phyloP scores from a whole-genome alignment of 2,329 filamentous ascomycete genomes.

The Aspergillus chevalieri region DNA sequence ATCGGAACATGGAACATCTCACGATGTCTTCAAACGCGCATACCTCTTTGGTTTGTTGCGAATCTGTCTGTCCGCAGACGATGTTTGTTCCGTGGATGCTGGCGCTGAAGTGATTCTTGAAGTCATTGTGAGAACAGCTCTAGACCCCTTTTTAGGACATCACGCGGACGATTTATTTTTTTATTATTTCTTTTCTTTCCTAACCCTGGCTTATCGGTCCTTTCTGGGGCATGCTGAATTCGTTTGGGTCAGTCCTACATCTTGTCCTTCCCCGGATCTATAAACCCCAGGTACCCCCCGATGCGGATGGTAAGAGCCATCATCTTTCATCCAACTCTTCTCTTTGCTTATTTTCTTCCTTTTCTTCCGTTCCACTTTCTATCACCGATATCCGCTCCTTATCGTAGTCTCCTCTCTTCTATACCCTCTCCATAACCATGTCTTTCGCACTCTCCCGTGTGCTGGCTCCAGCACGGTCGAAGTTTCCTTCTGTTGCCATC shows the following conservation, averaged over 20 bases:
- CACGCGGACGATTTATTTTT: slow-evolving; percentile 19
- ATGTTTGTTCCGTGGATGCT: slow-evolving; percentile 19
- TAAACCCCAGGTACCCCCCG: slow-evolving; percentile 13
- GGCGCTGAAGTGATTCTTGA: slow-evolving; percentile 12
- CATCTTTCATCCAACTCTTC: background rate
- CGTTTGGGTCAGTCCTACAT: slow-evolving; percentile 12
- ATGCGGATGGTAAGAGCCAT: background rate
- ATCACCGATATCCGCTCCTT: background rate
- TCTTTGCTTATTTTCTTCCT: background rate
- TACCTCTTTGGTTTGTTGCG: background rate
- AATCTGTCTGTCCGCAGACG: background rate
- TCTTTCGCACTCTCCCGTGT: slow-evolving; percentile 11
- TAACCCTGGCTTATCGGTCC: background rate
- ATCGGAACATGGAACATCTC: slow-evolving; percentile 1
- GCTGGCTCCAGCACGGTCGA: slow-evolving; percentile 11
- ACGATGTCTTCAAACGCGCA: slow-evolving; percentile 3
- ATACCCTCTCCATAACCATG: slow-evolving; percentile 1
- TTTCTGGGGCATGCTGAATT: background rate
- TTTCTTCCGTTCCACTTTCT: background rate
- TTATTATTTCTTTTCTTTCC: slow-evolving; percentile 9
- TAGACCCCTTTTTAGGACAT: slow-evolving; percentile 15
- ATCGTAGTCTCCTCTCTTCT: background rate
- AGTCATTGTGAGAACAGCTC: slow-evolving; percentile 22
- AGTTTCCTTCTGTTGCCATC: slow-evolving; percentile 1
- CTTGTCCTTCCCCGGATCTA: slow-evolving; percentile 12